A percentile compares a stretch with the other conserved stretches of the same genome.
These are phyloP conservation scores for Aspergillus udagawae DNA, from an alignment of 2,329 filamentous ascomycete species.

Conservation along the genomic window DNA sequence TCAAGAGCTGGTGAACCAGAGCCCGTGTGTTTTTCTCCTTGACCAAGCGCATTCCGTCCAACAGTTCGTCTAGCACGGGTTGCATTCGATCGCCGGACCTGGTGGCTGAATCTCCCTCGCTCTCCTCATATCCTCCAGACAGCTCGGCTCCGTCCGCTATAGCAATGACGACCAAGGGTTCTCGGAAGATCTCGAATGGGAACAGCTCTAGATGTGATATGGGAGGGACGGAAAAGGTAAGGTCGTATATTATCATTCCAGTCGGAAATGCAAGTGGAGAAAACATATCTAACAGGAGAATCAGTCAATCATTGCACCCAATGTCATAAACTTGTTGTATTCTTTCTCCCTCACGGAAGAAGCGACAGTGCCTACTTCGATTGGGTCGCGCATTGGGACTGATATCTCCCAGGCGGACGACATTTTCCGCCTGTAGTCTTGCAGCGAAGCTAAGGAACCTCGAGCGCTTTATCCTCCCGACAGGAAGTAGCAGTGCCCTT, in stretches of 20 bases:
- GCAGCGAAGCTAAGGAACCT: conserved; percentile 76
- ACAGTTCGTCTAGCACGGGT: conserved; percentile 36
- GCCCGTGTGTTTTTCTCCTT: conserved; percentile 71
- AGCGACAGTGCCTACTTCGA: conserved; percentile 62
- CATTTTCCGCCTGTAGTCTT: conserved; percentile 72
- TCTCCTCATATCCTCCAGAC: conserved; percentile 26
- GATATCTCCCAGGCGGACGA: conserved; percentile 80
- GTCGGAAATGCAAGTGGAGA: conserved; percentile 83
- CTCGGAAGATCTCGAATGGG: conserved; percentile 86
- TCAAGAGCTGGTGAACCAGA: conserved; percentile 70
- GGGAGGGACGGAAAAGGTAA: conserved; percentile 75
- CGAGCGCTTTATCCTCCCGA: conserved; percentile 78
- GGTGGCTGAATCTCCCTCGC: conserved; percentile 9
- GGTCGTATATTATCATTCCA: conserved; percentile 82
- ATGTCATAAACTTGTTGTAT: background rate
- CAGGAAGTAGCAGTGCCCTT: conserved; percentile 78
- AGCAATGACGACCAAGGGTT: conserved; percentile 77
- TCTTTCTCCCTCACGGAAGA: background rate
- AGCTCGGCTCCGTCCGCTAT: conserved; percentile 77
- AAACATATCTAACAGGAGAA: conserved; percentile 69
- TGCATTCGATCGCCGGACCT: conserved; percentile 28
- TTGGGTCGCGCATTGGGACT: conserved; percentile 79
- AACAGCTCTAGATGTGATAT: conserved; percentile 73
- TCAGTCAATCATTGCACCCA: conserved; percentile 18
- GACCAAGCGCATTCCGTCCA: conserved; percentile 65